Evolutionary conservation across 2,329 filamentous ascomycete genomes (phyloP), one percentile per base, ranked within the genome.

Genomic region (Microcera coccophila): DNA sequence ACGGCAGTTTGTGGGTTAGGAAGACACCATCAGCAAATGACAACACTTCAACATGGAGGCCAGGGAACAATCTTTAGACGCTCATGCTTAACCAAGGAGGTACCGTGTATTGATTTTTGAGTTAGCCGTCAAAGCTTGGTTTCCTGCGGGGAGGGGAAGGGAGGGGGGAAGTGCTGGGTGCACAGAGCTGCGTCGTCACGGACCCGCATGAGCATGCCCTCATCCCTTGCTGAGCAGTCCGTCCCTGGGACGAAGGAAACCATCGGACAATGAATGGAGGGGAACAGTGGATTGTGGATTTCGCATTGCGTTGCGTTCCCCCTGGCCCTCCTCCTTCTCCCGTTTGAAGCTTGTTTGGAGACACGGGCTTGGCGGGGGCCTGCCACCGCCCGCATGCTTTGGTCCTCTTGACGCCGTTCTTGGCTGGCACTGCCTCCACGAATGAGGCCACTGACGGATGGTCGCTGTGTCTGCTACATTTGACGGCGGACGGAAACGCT

Each of bases 281-380:
- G 24, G 28, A 15, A 19, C 33, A 24, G 35, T 36, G 37, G 28
- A 22, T 26, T 26, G n/a, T n/a, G n/a, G n/a, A 26, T 7, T 26
- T 26, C 22, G 22, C 12, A 26, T 26, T 26, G 12, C 22, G 22
- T 26, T 26, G 22, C 22, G 22, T 7, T 7, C 12, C 12, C 22
- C 22, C 22, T 7, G 22, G 22, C 7, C 22, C 22, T 12, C 22
- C 7, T 26, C 22, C 50, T 53, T 54, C 48, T 54, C 38, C 53
- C 54, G 47, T 50, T 43, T 42, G 57, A 58, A 58, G 55, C 55
- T 58, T 58, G 55, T 58, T 58, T 57, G 46, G 50, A 52, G 29
- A 32, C 29, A 32, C 7, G 7, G 24, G 24, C 7, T n/a, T 44
- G 47, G 44, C 45, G 44, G 41, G 49, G 44, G 52, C 53, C 51